Conservation (phyloP, 1,284 basidiomycete species). For the Puccinia coronata region DNA sequence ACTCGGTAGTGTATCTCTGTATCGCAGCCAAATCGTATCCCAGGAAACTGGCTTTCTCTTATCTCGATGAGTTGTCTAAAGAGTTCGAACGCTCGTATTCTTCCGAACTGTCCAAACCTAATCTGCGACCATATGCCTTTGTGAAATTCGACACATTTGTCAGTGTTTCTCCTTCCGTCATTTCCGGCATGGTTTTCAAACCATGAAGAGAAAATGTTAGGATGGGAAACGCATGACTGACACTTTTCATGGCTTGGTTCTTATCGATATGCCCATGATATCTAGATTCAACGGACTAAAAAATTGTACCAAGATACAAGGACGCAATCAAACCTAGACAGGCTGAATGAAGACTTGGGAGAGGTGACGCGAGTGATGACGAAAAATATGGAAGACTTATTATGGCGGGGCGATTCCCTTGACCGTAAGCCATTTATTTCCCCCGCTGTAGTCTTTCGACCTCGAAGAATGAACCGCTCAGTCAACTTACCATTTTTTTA, state of each 20-base stretch:
- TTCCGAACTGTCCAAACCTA: constrained; percentile 39
- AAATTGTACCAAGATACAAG: constrained; percentile 91
- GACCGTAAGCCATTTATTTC: constrained; percentile 78
- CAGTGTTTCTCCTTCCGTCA: neutral
- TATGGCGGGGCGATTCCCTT: constrained; percentile 95
- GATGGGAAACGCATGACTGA: too few species aligned
- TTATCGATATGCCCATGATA: constrained; percentile 64
- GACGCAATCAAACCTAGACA: constrained; percentile 74
- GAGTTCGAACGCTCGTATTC: constrained; percentile 69
- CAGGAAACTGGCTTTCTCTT: constrained; percentile 94
- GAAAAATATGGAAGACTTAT: constrained; percentile 99
- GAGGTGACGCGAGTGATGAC: constrained; percentile 99
- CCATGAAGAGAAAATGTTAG: too few species aligned
- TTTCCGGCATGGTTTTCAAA: neutral
- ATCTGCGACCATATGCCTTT: constrained; percentile 82
- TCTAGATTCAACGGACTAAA: constrained; percentile 95
- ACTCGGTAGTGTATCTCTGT: constrained; percentile 91
- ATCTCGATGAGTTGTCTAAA: constrained; percentile 93
- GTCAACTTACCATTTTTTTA: too few species aligned
- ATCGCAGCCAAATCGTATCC: constrained; percentile 97
- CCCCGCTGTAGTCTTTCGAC: too few species aligned
- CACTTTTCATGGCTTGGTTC: too few species aligned
- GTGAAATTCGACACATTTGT: constrained; percentile 76
- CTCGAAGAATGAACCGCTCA: too few species aligned
- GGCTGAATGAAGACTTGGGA: constrained; percentile 90